phyloP scores from a whole-genome alignment of 768 basidiomycete genomes.

The Boletus insuetus region DNA sequence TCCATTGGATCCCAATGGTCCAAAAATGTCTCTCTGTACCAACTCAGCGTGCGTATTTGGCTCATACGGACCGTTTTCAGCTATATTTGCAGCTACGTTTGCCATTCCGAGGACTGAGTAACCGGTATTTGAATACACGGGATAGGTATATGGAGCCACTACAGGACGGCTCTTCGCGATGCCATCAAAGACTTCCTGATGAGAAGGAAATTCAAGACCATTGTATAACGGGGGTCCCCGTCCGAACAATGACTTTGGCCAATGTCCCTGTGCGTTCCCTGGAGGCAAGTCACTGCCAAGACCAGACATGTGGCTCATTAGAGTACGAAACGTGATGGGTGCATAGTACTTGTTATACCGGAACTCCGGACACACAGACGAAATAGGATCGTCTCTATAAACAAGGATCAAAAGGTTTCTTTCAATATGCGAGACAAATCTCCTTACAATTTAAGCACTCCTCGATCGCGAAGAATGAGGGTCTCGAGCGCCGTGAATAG shows the following conservation, averaged over 20 bases:
- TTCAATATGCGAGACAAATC: background rate
- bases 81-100: constrained; percentile 33
- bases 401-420: background rate
- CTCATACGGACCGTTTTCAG: constrained; percentile 13
- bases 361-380: constrained; percentile 25
- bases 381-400: constrained; percentile 48
- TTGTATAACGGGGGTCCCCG: constrained; percentile 29
- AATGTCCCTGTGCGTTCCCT: constrained; percentile 30
- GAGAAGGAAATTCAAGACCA: constrained; percentile 31
- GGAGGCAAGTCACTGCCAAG: constrained; percentile 37
- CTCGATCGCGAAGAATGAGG: constrained; percentile 46
- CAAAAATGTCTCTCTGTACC: constrained; percentile 48
- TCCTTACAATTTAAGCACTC: constrained; percentile 38
- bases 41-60: constrained; percentile 40
- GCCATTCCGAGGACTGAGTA: constrained; percentile 35
- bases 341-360: constrained; percentile 18
- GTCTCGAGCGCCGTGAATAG: constrained; percentile 49
- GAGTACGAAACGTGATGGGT: constrained; percentile 39
- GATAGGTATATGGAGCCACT: constrained; percentile 43
- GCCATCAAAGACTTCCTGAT: constrained; percentile 34
- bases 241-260: constrained; percentile 38
- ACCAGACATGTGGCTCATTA: constrained; percentile 41
- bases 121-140: constrained; percentile 42
- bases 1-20: constrained; percentile 41
- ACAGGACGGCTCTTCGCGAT: constrained; percentile 39